These are phyloP conservation scores for Myriosclerotinia scirpicola DNA, from an alignment of 2,329 filamentous ascomycete species.

Conservation along the genomic window DNA sequence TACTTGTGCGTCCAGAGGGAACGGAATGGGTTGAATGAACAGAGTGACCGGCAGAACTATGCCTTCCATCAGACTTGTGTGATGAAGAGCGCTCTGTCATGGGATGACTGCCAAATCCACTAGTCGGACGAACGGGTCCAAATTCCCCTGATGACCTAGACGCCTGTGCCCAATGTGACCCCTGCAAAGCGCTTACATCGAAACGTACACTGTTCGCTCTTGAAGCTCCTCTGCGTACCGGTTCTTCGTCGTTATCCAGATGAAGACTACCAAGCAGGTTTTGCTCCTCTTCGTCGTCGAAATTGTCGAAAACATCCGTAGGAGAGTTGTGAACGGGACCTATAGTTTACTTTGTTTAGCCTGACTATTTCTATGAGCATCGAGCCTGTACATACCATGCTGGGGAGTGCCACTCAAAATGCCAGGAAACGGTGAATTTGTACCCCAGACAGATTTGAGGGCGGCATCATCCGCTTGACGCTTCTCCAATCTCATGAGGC, in stretches of 20 bases:
- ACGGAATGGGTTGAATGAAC: constrained; percentile 69
- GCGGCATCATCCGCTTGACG: constrained; percentile 66
- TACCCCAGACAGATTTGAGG: constrained; percentile 86
- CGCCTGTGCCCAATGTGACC: constrained; percentile 79
- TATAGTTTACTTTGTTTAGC: constrained; percentile 44
- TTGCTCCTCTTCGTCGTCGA: constrained; percentile 79
- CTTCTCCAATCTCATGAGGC: constrained; percentile 62
- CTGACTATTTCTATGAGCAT: constrained; percentile 18
- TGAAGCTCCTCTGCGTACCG: constrained; percentile 81
- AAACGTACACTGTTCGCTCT: constrained; percentile 97
- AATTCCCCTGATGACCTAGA: constrained; percentile 83
- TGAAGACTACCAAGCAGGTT: constrained; percentile 78
- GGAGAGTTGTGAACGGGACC: constrained; percentile 77
- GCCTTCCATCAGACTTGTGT: constrained; percentile 92
- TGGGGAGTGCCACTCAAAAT: constrained; percentile 80
- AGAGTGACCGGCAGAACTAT: constrained; percentile 88
- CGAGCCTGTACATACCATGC: constrained; percentile 65
- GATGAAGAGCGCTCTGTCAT: constrained; percentile 91
- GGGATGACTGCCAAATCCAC: constrained; percentile 72
- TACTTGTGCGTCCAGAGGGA: constrained; percentile 79
- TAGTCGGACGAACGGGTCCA: constrained; percentile 71
- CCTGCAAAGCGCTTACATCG: constrained; percentile 90
- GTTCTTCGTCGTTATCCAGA: constrained; percentile 83
- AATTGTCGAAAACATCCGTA: constrained; percentile 84
- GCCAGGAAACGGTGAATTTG: constrained; percentile 87